A percentile compares a stretch with the other conserved stretches of the same genome.
These are phyloP conservation scores for Exophiala aquamarina DNA, from an alignment of 2,329 filamentous ascomycete genomes.

Conservation along the genomic window DNA sequence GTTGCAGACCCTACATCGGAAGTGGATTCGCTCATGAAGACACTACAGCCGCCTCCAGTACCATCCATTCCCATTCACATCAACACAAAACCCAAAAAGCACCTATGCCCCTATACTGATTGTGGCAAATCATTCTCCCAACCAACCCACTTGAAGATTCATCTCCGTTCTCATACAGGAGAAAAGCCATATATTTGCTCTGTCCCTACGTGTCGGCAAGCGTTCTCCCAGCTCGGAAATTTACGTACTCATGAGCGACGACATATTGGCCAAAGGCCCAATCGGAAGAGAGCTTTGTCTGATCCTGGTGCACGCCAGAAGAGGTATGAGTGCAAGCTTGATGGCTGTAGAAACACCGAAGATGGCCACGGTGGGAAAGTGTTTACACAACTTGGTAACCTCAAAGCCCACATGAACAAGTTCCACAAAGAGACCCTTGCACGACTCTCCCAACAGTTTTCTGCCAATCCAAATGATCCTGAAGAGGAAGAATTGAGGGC, in stretches of 20 bases:
- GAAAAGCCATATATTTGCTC: conserved; percentile 81
- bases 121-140: conserved; percentile 85
- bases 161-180: conserved; percentile 83
- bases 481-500: conserved; percentile 75
- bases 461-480: conserved; percentile 56
- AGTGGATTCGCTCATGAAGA: conserved; percentile 84
- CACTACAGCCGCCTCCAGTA: conserved; percentile 62
- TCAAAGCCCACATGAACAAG: conserved; percentile 95
- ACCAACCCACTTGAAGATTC: conserved; percentile 90
- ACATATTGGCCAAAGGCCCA: conserved; percentile 85
- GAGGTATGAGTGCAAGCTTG: conserved; percentile 77
- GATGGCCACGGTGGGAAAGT: conserved; percentile 58
- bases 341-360: conserved; percentile 58
- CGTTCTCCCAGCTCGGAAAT: conserved; percentile 88
- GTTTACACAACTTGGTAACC: conserved; percentile 87
- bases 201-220: conserved; percentile 69
- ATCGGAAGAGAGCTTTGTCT: conserved; percentile 64
- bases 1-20: conserved; percentile 46
- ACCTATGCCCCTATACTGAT: conserved; percentile 69
- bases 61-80: conserved; percentile 27
- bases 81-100: conserved; percentile 51
- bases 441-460: conserved; percentile 69
- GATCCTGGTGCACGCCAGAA: conserved; percentile 37
- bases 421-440: conserved; percentile 78
- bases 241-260: conserved; percentile 83